These are phyloP conservation scores for Leccinum disarticulatum DNA, from an alignment of 768 basidiomycete genomes.

Conservation along the genomic window DNA sequence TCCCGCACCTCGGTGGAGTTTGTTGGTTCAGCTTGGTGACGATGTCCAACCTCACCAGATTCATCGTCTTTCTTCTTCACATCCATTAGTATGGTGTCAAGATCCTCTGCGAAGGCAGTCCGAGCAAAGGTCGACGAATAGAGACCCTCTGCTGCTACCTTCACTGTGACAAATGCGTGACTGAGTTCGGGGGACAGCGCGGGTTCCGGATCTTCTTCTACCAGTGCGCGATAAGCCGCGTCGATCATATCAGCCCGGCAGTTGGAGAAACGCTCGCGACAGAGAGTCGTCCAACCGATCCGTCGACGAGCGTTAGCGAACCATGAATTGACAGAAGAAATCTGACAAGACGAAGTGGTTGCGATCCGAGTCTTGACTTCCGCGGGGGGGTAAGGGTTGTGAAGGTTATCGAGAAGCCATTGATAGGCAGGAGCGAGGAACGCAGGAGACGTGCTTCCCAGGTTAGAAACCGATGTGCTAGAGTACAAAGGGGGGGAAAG, in stretches of 20 bases:
- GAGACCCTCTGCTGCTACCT: constrained; percentile 29
- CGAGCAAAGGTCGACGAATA: constrained; percentile 29
- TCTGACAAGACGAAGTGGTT: constrained; percentile 22
- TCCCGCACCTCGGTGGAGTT: constrained; percentile 2
- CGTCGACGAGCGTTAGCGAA: constrained; percentile 48
- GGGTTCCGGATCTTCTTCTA: constrained; percentile 19
- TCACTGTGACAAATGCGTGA: constrained; percentile 33
- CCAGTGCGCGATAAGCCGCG: constrained; percentile 29
- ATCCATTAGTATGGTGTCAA: constrained; percentile 33
- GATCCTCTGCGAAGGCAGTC: constrained; percentile 29
- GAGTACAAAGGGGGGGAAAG: too few species aligned
- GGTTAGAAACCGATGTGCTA: too few species aligned
- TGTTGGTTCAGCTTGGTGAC: background rate
- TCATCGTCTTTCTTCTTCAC: constrained; percentile 14
- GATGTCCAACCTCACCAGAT: background rate
- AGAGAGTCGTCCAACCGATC: constrained; percentile 51
- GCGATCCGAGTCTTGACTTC: constrained; percentile 25
- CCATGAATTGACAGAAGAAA: constrained; percentile 43
- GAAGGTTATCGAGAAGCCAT: constrained; percentile 48
- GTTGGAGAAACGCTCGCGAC: constrained; percentile 29
- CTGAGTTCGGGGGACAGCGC: constrained; percentile 17
- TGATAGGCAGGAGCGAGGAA: constrained; percentile 26
- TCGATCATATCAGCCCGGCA: constrained; percentile 28
- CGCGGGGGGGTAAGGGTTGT: constrained; percentile 51
- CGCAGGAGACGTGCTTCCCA: too few species aligned